Percentiles rank a stretch among this genome's conserved stretches.
phyloP scores from a whole-genome alignment of 108 stramenopile species.

The Cyclotella choctawhatcheeana region DNA sequence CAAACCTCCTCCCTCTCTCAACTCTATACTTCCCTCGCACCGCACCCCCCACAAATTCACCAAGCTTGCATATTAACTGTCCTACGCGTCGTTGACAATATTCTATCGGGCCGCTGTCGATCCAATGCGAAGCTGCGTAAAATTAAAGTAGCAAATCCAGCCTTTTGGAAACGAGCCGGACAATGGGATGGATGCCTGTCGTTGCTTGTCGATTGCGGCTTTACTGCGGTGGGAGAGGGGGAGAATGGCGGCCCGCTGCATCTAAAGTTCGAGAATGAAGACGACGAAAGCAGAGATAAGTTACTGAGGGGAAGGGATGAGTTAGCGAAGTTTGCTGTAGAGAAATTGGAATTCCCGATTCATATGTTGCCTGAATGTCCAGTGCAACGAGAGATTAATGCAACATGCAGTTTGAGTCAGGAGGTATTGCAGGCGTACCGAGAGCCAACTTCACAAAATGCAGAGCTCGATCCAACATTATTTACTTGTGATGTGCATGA shows the following conservation, averaged over 20 bases:
- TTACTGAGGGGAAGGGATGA: slow-evolving; percentile 18
- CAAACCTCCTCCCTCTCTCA: slow-evolving; percentile 12
- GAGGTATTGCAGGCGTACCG: no score
- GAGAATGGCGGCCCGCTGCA: slow-evolving; percentile 5
- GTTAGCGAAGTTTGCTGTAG: slow-evolving; percentile 37
- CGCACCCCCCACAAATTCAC: neutral
- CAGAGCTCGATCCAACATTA: no score
- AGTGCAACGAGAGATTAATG: no score
- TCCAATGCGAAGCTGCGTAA: slow-evolving; percentile 45
- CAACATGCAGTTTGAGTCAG: no score
- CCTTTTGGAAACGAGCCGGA: slow-evolving; percentile 43
- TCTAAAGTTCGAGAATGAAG: slow-evolving; percentile 20
- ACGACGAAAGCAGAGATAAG: slow-evolving; percentile 3
- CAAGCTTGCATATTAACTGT: slow-evolving; percentile 50
- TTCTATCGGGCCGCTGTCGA: slow-evolving; percentile 30
- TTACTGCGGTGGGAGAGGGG: slow-evolving; percentile 13
- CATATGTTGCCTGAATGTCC: slow-evolving; percentile 8
- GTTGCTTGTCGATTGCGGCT: slow-evolving; percentile 47
- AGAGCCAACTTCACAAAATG: no score
- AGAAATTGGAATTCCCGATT: neutral
- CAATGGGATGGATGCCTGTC: slow-evolving; percentile 44
- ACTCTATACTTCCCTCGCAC: slow-evolving; percentile 13
- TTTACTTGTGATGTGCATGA: no score
- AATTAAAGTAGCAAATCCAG: slow-evolving; percentile 49
- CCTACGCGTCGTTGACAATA: slow-evolving; percentile 53